Percentiles rank a stretch among this genome's conserved stretches.
Evolutionary conservation across 192 early-diverging fungal genomes (phyloP).

Genomic region (Gaertneriomyces sp.): DNA sequence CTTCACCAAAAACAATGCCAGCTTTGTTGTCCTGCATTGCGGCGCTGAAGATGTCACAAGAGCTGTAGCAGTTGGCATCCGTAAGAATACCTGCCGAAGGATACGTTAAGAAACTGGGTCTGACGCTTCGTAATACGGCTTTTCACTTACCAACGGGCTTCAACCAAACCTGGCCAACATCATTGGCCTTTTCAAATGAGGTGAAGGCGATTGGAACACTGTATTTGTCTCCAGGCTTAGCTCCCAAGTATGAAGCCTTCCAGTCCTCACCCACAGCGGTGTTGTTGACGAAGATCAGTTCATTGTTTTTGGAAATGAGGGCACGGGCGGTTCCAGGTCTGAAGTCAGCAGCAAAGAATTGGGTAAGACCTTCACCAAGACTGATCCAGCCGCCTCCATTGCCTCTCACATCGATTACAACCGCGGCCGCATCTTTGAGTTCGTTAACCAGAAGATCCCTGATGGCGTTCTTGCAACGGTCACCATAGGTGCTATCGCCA

Average conservation of each 20-base stretch:
- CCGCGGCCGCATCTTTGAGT: conserved; percentile 17
- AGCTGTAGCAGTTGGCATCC: conserved; percentile 27
- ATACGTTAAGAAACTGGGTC: no score
- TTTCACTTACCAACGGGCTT: conserved; percentile 23
- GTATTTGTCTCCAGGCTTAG: conserved; percentile 19
- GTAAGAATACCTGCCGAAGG: neutral
- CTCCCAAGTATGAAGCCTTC: neutral
- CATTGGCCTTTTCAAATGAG: conserved; percentile 7
- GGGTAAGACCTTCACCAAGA: conserved; percentile 9
- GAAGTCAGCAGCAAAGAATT: conserved; percentile 18
- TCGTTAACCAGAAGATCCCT: conserved; percentile 18
- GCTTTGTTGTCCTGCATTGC: conserved; percentile 29
- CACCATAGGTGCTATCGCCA: conserved; percentile 3
- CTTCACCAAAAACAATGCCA: conserved; percentile 31
- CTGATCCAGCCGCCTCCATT: conserved; percentile 29
- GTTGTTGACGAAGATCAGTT: neutral
- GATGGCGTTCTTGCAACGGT: neutral
- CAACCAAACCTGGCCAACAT: conserved; percentile 20
- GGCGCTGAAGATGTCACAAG: conserved; percentile 29
- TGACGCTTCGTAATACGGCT: no score
- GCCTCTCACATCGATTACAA: conserved; percentile 24
- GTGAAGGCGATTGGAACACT: conserved; percentile 7
- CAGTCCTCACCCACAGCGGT: neutral
- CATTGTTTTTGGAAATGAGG: conserved; percentile 12
- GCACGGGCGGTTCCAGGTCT: conserved; percentile 1